Conservation (phyloP, 2,329 filamentous ascomycete species). For the Diaporthe sp. region DNA sequence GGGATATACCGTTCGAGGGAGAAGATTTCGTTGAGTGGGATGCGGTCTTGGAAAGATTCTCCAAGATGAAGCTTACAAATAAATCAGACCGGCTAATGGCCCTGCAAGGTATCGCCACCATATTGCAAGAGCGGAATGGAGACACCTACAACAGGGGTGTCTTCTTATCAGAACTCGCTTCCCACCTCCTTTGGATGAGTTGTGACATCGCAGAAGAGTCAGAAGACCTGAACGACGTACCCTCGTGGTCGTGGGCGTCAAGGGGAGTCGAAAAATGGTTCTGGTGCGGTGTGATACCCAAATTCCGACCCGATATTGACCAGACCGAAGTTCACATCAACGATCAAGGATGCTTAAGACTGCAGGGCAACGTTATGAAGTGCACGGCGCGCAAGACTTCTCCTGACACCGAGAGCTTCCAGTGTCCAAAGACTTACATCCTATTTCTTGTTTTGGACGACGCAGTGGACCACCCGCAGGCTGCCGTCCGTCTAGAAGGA, state of each 20-base stretch:
- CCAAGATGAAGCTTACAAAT: not conserved
- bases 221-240: not conserved
- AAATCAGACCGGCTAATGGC: not conserved
- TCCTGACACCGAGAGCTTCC: too few species aligned
- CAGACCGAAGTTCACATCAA: not conserved
- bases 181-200: not conserved
- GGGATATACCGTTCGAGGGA: not conserved
- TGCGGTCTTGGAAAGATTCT: not conserved
- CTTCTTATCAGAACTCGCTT: not conserved
- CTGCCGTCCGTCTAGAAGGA: not conserved
- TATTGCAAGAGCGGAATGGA: not conserved
- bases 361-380: not conserved
- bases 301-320: not conserved
- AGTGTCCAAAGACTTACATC: not conserved
- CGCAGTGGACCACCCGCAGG: accelerated
- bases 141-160: not conserved
- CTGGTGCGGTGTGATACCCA: not conserved
- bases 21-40: not conserved
- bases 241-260: slow-evolving; percentile 1
- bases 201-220: not conserved
- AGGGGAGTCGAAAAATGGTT: not conserved
- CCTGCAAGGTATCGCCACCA: not conserved
- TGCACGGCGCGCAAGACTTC: not conserved
- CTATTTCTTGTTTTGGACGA: not conserved
- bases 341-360: not conserved